phyloP scores from a whole-genome alignment of 805 yeast species.

The Cyberlindnera samutprakarnensis region DNA sequence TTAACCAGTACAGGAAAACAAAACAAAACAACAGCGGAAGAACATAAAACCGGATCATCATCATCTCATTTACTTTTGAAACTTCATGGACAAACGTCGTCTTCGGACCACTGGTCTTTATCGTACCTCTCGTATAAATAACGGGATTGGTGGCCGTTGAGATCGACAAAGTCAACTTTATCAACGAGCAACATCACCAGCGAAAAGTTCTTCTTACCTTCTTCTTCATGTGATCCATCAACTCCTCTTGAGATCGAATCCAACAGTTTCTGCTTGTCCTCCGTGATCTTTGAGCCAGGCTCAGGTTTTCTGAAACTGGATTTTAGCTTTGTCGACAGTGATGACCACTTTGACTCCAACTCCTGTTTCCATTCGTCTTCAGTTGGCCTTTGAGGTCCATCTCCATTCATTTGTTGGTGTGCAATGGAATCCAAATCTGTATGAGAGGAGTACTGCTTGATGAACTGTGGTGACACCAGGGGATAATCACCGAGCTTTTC shows the following conservation, averaged over 20 bases:
- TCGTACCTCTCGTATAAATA: slow-evolving; percentile 45
- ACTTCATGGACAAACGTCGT: slow-evolving; percentile 65
- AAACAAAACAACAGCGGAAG: no score
- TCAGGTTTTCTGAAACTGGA: slow-evolving; percentile 65
- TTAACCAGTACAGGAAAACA: no score
- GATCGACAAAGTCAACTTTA: slow-evolving; percentile 59
- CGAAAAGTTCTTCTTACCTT: slow-evolving; percentile 53
- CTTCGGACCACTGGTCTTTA: slow-evolving; percentile 64
- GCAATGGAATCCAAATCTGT: slow-evolving; percentile 15
- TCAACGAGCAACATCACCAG: slow-evolving; percentile 65
- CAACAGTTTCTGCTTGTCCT: slow-evolving; percentile 45
- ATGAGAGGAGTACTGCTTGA: slow-evolving; percentile 16
- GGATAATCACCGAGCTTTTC: slow-evolving; percentile 20
- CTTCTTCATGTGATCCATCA: slow-evolving; percentile 65
- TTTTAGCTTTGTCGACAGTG: slow-evolving; percentile 49
- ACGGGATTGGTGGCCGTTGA: slow-evolving; percentile 47
- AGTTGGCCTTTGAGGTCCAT: slow-evolving; percentile 10
- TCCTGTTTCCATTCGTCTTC: slow-evolving; percentile 63
- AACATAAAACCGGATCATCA: no score
- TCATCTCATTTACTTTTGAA: not conserved
- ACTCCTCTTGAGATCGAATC: slow-evolving; percentile 78
- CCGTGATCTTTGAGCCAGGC: slow-evolving; percentile 55
- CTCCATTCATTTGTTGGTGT: slow-evolving; percentile 37
- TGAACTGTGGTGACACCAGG: slow-evolving; percentile 22
- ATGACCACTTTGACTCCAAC: slow-evolving; percentile 53